A percentile compares a stretch with the other conserved stretches of the same genome.
phyloP scores from a whole-genome alignment of 2,329 filamentous ascomycete genomes.

The Pleoardoris graminearum region DNA sequence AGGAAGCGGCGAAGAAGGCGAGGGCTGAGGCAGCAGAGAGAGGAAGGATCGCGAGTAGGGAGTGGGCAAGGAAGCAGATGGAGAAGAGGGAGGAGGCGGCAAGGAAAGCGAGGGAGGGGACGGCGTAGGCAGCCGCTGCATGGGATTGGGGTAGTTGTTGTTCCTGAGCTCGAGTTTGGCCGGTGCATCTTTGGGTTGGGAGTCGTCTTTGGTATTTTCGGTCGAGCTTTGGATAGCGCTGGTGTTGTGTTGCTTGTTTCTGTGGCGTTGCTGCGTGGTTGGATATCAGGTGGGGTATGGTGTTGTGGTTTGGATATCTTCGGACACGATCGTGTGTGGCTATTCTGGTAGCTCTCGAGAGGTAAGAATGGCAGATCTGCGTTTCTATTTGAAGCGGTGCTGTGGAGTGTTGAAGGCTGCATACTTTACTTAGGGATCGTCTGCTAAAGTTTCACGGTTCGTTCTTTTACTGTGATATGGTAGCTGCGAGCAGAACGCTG shows the following conservation, averaged over 20 bases:
- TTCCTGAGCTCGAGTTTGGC: neutral
- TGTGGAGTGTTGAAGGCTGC: no score
- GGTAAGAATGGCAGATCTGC: no score
- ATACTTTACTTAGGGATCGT: no score
- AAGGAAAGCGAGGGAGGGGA: neutral
- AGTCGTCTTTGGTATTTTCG: no score
- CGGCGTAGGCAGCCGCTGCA: neutral
- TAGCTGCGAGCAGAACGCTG: no score
- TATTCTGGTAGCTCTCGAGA: no score
- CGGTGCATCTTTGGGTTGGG: neutral
- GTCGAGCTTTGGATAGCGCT: neutral
- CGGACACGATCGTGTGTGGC: no score
- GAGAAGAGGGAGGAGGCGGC: slow-evolving; percentile 36
- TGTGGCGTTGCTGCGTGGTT: neutral
- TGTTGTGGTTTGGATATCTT: neutral
- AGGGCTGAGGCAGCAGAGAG: slow-evolving; percentile 52
- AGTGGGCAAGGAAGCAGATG: slow-evolving; percentile 56
- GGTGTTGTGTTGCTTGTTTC: neutral
- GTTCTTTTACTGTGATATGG: no score
- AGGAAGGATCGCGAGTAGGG: slow-evolving; percentile 48
- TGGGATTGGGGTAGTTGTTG: neutral
- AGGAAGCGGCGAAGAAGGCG: slow-evolving; percentile 53
- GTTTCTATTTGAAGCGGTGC: no score
- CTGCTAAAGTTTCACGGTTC: no score
- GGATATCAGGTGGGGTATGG: neutral